Evolutionary conservation across 2,329 filamentous ascomycete species (phyloP), one percentile per base, ranked within the genome.

Genomic region (Thelonectria olida): DNA sequence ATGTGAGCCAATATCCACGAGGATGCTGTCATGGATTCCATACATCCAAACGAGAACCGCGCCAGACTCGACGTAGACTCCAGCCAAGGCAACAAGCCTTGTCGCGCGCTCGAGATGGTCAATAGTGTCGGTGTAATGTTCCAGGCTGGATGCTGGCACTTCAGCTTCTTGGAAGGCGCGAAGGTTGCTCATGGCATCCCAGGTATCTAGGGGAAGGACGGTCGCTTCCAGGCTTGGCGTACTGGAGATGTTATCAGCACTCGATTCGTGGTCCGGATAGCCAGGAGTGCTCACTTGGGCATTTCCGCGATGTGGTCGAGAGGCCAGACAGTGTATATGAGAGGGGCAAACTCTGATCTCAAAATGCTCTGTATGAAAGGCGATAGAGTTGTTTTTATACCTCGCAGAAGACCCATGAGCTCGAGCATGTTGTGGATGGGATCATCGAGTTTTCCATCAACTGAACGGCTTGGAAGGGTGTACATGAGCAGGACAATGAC

Each of bases 401-500:
- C 70, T 25, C 63, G 64, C 6, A 71, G 38, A 36, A 72, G 61
- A 3, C 57, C 53, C 22, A 65, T 59, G 15, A 72, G 53, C 38
- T 72, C 64, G 6, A 70, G 56, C 13, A 69, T 25, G 27, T 66
- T 70, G 10, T 31, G 55, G 17, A 72, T 61, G 1, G 70, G 70
- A 15, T 64, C 51, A 34, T 67, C 66, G 2, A 72, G 61, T 4
- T 45, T 31, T 20, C 56, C 49, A 19, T 54, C 54, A 8, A 62
- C 58, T 34, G 63, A 67, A 4, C 70, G 66, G 23, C 27, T 58
- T 0, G 70, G 70, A 7, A 72, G 62, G 8, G 64, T 66, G 23
- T 71, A 34, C 67, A 73, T 73, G n/a, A 66, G 67, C 7, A 74
- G 13, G 3, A 79, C 73, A 51, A 74, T 75, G 4, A 75, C 75